These are phyloP conservation scores for Crassisporium funariophilum DNA, from an alignment of 768 basidiomycete genomes.

Conservation along the genomic window DNA sequence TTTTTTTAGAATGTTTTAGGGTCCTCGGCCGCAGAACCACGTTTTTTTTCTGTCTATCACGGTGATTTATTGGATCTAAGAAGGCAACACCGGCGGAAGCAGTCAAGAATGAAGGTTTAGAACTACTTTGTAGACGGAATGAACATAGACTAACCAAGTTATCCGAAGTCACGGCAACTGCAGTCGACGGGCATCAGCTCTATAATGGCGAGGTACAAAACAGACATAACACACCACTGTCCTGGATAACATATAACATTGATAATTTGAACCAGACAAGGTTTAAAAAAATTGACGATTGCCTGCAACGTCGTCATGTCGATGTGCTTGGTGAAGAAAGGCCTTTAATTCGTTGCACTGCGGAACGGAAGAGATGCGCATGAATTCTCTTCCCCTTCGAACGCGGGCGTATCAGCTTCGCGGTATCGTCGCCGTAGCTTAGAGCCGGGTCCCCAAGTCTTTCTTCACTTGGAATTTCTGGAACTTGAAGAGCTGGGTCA, in stretches of 20 bases:
- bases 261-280: neutral
- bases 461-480: conserved; percentile 43
- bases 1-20: conserved; percentile 7
- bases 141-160: too few relatives aligned
- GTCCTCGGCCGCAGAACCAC: conserved; percentile 16
- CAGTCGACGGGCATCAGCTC: too few relatives aligned
- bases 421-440: conserved; percentile 5
- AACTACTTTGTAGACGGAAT: too few relatives aligned
- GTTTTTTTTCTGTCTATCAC: conserved; percentile 15
- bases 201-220: too few relatives aligned
- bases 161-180: too few relatives aligned
- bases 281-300: conserved; percentile 5
- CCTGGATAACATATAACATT: too few relatives aligned
- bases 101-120: conserved; percentile 11
- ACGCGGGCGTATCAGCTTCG: conserved; percentile 9
- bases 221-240: too few relatives aligned
- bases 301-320: conserved; percentile 20
- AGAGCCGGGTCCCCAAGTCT: conserved; percentile 31
- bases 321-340: conserved; percentile 28
- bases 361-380: conserved; percentile 38
- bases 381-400: conserved; percentile 28
- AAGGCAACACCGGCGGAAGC: conserved; percentile 5
- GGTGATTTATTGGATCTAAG: neutral
- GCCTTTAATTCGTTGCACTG: conserved; percentile 39
- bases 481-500: conserved; percentile 44